Base-by-base conservation (phyloP, 1,139 yeast species). In the Geotrichum phurueaensis region DNA sequence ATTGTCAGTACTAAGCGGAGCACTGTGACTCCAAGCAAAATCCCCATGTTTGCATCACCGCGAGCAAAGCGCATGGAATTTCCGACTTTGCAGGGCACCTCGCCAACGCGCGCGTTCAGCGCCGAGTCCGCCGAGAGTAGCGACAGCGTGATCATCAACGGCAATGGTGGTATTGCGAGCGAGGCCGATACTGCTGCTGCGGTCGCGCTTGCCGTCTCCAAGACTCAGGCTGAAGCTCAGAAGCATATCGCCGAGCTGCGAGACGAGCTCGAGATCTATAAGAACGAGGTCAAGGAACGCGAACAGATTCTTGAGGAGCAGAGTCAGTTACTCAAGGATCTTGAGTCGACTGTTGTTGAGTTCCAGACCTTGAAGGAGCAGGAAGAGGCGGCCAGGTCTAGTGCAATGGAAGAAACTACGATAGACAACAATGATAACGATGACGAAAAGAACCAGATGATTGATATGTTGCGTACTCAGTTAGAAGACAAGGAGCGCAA, bases 321-420 rank as follows among this genome's bases (percentile, higher is more conserved):
- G 62, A 64, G 65, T n/a, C 62, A 64, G 33, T 61, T 71, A 27
- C 65, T 73, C 23, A 64, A 63, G 29, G 74, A 71, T 31, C 60
- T 71, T 60, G 75, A 71, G 61, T 64, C 65, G 25, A 66, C 73
- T 18, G 64, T 73, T 13, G 67, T 67, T 31, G 76, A 73, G 56
- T 70, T 72, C 39, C 70, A 72, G 54, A 57, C 59, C 43, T 18
- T 58, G 49, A 58, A 58, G 27, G 60, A 54, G 47, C 58, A 56
- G 5, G 60, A 58, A 51, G 60, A 58, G 9, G 45, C 18, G 2
- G 45, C n/a, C 18, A 39, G 15, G 45, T 18, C 45, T 6, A 39
- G 18, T 39, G 18, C 18, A 15, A 15, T 18, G 20, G 45, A 39
- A 15, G 45, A 39, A 48, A 13, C 18, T 20, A 12, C 29, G n/a